Conservation (phyloP, 2,329 filamentous ascomycete genomes). For the Diaporthe helianthi region DNA sequence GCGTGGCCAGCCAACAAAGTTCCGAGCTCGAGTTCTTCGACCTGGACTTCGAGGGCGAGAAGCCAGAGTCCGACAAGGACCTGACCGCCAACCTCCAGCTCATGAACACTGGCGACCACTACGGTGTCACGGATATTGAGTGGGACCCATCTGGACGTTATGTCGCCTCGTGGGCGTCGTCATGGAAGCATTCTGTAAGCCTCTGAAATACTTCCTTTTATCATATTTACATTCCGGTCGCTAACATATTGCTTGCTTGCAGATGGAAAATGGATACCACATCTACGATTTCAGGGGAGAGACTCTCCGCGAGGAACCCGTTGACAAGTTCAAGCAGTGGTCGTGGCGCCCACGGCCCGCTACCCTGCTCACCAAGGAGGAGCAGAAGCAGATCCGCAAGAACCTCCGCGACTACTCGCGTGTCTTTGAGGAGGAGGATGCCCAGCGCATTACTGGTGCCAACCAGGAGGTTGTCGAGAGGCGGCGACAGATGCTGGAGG, state of each 20-base stretch:
- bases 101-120: constrained; percentile 94
- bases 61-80: constrained; percentile 91
- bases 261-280: constrained; percentile 99
- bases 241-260: constrained; percentile 22
- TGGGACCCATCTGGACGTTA: constrained; percentile 98
- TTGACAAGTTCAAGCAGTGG: constrained; percentile 98
- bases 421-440: constrained; percentile 93
- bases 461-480: constrained; percentile 93
- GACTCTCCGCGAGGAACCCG: constrained; percentile 84
- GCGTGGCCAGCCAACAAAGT: constrained; percentile 89
- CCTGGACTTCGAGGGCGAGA: constrained; percentile 97
- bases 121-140: constrained; percentile 95
- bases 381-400: constrained; percentile 97
- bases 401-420: constrained; percentile 97
- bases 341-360: constrained; percentile 90
- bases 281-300: constrained; percentile 96
- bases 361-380: constrained; percentile 92
- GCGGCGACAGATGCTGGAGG: constrained; percentile 79
- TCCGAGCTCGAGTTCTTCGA: constrained; percentile 98
- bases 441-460: constrained; percentile 89
- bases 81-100: constrained; percentile 92
- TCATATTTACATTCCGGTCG: constrained; percentile 33
- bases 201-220: not conserved
- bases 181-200: constrained; percentile 95
- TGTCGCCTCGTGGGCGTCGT: constrained; percentile 89